Base-by-base conservation (phyloP, 148 eudicot species). In the Pouteria glomerata region DNA sequence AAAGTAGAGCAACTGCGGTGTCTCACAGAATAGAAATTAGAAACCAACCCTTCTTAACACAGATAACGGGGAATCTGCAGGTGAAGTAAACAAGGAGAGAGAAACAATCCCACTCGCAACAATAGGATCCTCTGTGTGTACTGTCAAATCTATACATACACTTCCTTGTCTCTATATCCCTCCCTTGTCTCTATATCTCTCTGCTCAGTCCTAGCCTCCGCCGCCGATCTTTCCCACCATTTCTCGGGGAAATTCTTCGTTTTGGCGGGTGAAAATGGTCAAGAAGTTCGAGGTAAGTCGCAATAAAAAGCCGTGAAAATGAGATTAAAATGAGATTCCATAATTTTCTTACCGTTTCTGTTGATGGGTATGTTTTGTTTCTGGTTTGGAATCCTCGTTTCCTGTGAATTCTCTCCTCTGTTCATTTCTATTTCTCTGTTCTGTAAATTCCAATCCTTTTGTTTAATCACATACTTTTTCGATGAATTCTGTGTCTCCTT, bases 31-130 rank as follows among this genome's bases (percentile, higher is more conserved):
- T n/a, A n/a, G n/a, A n/a, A n/a, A n/a, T n/a, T n/a, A n/a, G n/a
- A n/a, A n/a, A n/a, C n/a, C n/a, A n/a, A n/a, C n/a, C n/a, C n/a
- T n/a, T n/a, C n/a, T n/a, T n/a, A n/a, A 55, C 29, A 16, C 62
- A 56, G 44, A 18, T 14, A 14, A 24, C 70, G 63, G 70, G 79
- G 70, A 76, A 69, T 70, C 63, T 64, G 74, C 74, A 63, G 74
- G 74, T 60, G 74, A 65, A 62, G 79, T 70, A 63, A 64, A 74
- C 67, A 67, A 74, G 71, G 73, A 21, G 59, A 67, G 72, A 67
- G 73, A 64, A 45, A 72, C 2, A n/a, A n/a, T n/a, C n/a, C n/a
- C n/a, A 69, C 12, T 23, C 23, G 42, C 31, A 57, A 13, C 16
- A 37, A 29, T 39, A 31, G 27, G 53, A 39, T 56, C 53, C 70